phyloP scores from a whole-genome alignment of 2,329 filamentous ascomycete species.

The Fonsecaea pugnacius region DNA sequence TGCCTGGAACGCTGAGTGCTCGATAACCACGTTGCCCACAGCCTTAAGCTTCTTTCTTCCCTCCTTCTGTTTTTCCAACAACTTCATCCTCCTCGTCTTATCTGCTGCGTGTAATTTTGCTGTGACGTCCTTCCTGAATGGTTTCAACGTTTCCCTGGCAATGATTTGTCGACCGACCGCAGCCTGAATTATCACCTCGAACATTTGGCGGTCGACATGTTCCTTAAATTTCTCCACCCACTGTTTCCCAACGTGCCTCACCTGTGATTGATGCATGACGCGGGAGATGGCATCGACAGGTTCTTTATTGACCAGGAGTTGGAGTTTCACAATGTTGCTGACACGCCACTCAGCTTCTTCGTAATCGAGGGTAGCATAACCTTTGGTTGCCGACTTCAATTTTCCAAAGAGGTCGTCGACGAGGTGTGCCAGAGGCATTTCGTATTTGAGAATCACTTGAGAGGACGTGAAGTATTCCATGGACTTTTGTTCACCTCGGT shows the following conservation, averaged over 20 bases:
- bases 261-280: conserved; percentile 81
- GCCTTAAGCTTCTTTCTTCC: conserved; percentile 82
- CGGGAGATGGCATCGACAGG: conserved; percentile 95
- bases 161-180: conserved; percentile 80
- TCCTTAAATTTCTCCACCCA: conserved; percentile 98
- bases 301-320: conserved; percentile 88
- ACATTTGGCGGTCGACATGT: conserved; percentile 95
- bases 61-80: conserved; percentile 96
- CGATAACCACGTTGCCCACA: conserved; percentile 88
- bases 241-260: conserved; percentile 75
- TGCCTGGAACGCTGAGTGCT: conserved; percentile 91
- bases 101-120: conserved; percentile 93
- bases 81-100: conserved; percentile 77
- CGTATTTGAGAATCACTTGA: conserved; percentile 93
- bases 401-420: conserved; percentile 98
- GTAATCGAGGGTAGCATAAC: conserved; percentile 94
- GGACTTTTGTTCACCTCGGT: conserved; percentile 83
- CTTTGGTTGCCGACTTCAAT: conserved; percentile 89
- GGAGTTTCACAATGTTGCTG: conserved; percentile 82
- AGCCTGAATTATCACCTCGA: conserved; percentile 94
- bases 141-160: conserved; percentile 92
- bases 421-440: conserved; percentile 82
- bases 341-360: conserved; percentile 88
- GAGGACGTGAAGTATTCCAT: conserved; percentile 88
- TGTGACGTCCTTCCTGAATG: conserved; percentile 92